These are phyloP conservation scores for Lachancea cidri DNA, from an alignment of 805 yeast species.

Conservation along the genomic window DNA sequence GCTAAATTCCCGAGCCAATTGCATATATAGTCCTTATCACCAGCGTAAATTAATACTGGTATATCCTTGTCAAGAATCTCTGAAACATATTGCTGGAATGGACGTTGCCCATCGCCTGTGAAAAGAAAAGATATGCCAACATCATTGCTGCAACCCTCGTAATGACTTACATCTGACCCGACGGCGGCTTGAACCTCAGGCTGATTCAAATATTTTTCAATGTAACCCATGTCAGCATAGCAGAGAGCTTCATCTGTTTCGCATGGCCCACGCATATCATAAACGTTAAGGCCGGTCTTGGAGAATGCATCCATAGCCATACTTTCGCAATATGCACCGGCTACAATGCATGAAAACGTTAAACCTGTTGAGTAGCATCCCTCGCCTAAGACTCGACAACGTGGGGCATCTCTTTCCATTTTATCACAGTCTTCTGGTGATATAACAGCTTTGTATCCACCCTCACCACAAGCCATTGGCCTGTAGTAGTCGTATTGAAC, in stretches of 20 bases:
- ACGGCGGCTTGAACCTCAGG: constrained; percentile 67
- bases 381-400: constrained; percentile 58
- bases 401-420: constrained; percentile 57
- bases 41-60: constrained; percentile 88
- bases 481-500: constrained; percentile 73
- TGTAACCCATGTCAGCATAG: constrained; percentile 64
- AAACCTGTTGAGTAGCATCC: constrained; percentile 59
- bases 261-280: constrained; percentile 79
- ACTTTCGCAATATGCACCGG: constrained; percentile 71
- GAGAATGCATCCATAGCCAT: constrained; percentile 63
- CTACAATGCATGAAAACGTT: constrained; percentile 78
- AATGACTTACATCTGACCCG: constrained; percentile 79
- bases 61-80: constrained; percentile 62
- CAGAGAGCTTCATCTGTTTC: constrained; percentile 63
- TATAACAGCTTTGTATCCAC: constrained; percentile 75
- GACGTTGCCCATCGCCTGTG: constrained; percentile 82
- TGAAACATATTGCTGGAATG: constrained; percentile 70
- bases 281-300: constrained; percentile 77
- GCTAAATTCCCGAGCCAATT: constrained; percentile 90
- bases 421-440: constrained; percentile 61
- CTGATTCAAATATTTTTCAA: constrained; percentile 68
- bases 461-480: constrained; percentile 93
- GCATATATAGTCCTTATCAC: constrained; percentile 89
- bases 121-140: constrained; percentile 64
- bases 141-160: constrained; percentile 60